Conservation (phyloP, 1,139 yeast species). For the Scheffersomyces segobiensis region DNA sequence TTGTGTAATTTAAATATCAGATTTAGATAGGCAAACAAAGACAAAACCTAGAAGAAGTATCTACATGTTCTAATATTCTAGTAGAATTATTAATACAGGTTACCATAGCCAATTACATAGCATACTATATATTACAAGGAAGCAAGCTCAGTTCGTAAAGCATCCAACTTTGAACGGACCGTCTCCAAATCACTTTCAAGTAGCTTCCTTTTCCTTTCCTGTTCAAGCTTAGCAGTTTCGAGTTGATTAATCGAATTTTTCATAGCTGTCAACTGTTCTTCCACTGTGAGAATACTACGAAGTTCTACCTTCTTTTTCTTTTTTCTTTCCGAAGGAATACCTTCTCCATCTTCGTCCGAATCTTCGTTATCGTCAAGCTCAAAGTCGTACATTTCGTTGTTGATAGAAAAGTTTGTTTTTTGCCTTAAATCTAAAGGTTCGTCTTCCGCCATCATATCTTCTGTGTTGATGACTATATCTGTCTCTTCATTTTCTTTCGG, state of each 20-base stretch:
- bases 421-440: constrained; percentile 6
- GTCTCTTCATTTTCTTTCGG: constrained; percentile 1
- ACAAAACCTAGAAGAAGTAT: not conserved
- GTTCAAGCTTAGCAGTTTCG: not conserved
- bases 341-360: constrained; percentile 3
- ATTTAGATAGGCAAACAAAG: not conserved
- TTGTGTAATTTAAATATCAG: not conserved
- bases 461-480: constrained; percentile 8
- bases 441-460: constrained; percentile 9
- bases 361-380: constrained; percentile 9
- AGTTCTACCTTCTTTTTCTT: not conserved
- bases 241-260: not conserved
- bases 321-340: constrained; percentile 1
- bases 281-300: not conserved
- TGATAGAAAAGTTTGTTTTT: constrained; percentile 2
- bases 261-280: not conserved
- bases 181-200: not conserved
- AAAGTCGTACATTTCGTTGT: constrained; percentile 12
- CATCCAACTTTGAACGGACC: not conserved
- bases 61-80: not conserved
- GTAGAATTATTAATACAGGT: not conserved
- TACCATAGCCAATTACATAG: not conserved
- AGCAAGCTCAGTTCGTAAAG: not conserved
- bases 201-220: not conserved
- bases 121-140: not conserved